phyloP scores from a whole-genome alignment of 345 rosid genomes.

The Durio zibethinus region DNA sequence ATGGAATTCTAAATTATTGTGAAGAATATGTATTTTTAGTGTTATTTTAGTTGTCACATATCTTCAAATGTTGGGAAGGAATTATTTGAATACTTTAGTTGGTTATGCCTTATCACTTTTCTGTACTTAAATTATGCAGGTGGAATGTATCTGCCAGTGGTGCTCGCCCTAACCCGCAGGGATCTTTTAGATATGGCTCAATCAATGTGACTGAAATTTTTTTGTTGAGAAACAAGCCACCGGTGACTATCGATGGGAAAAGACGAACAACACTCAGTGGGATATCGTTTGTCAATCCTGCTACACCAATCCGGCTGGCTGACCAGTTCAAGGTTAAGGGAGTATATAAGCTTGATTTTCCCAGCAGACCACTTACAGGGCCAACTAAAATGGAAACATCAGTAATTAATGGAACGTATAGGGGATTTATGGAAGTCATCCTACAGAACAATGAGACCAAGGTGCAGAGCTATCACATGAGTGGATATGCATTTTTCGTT shows the following conservation, averaged over 20 bases:
- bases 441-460: conserved; percentile 95
- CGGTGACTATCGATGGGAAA: conserved; percentile 65
- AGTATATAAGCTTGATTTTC: conserved; percentile 90
- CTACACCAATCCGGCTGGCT: conserved; percentile 92
- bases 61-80: neutral
- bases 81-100: neutral
- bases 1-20: neutral
- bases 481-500: conserved; percentile 91
- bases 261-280: conserved; percentile 69
- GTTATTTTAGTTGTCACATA: neutral
- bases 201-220: conserved; percentile 90
- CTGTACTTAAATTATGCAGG: conserved; percentile 41
- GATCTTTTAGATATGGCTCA: conserved; percentile 90
- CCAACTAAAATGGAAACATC: conserved; percentile 69
- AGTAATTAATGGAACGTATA: conserved; percentile 84
- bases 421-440: conserved; percentile 92
- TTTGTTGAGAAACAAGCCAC: conserved; percentile 74
- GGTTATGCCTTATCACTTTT: neutral
- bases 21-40: neutral
- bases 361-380: conserved; percentile 70
- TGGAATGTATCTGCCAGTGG: conserved; percentile 99
- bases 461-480: conserved; percentile 89
- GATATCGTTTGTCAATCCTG: conserved; percentile 76
- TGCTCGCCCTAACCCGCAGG: conserved; percentile 98
- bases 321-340: conserved; percentile 79